These are phyloP conservation scores for Nowakowskiella sp. DNA, from an alignment of 192 early-diverging fungal genomes.

Conservation along the genomic window DNA sequence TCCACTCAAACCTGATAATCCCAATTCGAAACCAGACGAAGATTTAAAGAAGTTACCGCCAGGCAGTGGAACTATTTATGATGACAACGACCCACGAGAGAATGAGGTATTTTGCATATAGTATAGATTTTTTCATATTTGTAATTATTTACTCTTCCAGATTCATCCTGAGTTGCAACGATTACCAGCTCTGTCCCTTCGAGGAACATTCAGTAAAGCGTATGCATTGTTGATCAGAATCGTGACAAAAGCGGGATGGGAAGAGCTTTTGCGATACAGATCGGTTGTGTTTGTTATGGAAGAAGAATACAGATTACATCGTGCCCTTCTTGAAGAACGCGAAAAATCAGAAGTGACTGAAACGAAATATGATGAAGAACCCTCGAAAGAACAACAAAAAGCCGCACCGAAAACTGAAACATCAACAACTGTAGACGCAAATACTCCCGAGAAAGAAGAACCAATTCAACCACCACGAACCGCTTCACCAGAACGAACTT, in stretches of 20 bases:
- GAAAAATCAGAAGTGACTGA: slow-evolving; percentile 18
- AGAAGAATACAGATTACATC: slow-evolving; percentile 81
- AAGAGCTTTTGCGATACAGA: slow-evolving; percentile 79
- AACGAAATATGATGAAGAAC: slow-evolving; percentile 16
- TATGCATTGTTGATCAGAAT: slow-evolving; percentile 77
- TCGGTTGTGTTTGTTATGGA: slow-evolving; percentile 98
- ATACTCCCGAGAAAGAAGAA: slow-evolving; percentile 8
- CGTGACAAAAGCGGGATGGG: slow-evolving; percentile 86
- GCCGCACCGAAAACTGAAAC: not conserved
- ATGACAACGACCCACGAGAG: slow-evolving; percentile 47
- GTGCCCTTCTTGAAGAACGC: slow-evolving; percentile 64
- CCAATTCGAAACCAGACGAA: slow-evolving; percentile 28
- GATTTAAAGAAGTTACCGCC: slow-evolving; percentile 32
- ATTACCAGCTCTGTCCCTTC: slow-evolving; percentile 79
- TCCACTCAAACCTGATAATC: slow-evolving; percentile 75
- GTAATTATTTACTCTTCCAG: slow-evolving; percentile 9
- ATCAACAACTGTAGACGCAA: slow-evolving; percentile 3
- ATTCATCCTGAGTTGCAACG: slow-evolving; percentile 65
- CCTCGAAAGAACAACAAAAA: slow-evolving; percentile 11
- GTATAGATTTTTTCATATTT: slow-evolving; percentile 11
- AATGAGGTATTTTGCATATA: slow-evolving; percentile 23
- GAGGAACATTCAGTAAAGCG: slow-evolving; percentile 88
- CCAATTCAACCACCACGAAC: slow-evolving; percentile 22
- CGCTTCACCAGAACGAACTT: not conserved
- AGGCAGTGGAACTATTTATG: slow-evolving; percentile 30